Evolutionary conservation across 2,329 filamentous ascomycete species (phyloP), one percentile per base, ranked within the genome.

Genomic region (Helotiales sp.): DNA sequence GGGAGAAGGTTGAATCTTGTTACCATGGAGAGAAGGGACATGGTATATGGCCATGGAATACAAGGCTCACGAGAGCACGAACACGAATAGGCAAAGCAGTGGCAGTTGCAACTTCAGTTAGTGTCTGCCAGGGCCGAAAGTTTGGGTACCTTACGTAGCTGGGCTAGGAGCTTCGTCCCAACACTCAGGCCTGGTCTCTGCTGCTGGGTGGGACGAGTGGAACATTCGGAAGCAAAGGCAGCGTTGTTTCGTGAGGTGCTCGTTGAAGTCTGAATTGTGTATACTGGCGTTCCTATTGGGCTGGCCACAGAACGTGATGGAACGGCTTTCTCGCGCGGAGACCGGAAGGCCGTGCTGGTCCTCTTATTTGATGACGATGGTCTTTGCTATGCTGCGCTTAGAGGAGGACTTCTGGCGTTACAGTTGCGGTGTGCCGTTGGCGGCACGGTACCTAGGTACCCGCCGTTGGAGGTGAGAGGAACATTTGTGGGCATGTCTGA

Each of bases 321-420:
- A 6, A 42, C 17, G 25, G 27, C 17, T 17, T 15, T 17, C 29
- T 61, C 54, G 54, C 60, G 60, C 52, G 60, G 60, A 62, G 54
- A 15, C 54, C 58, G 58, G 58, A 55, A 60, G 49, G 44, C 25
- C 49, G 55, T 60, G 54, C 57, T 54, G 27, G 12, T 25, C 33
- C 42, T 51, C 19, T 17, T 29, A 9, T 36, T 12, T 29, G 29
- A 36, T 29, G 17, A 10, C 13, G 30, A n/a, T 54, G 19, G 15
- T 25, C n/a, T 19, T 7, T 42, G 38, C n/a, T 19, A 22, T 40
- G 36, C 17, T 40, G 17, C 5, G n/a, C 8, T 10, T 12, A 24
- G 9, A 5, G 10, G 40, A 44, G n/a, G 38, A 42, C 38, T 24
- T 22, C 8, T 42, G 17, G 38, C 25, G 38, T 42, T 24, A 24